These are phyloP conservation scores for Xylariaceae sp. DNA, from an alignment of 2,329 filamentous ascomycete genomes.

Conservation along the genomic window DNA sequence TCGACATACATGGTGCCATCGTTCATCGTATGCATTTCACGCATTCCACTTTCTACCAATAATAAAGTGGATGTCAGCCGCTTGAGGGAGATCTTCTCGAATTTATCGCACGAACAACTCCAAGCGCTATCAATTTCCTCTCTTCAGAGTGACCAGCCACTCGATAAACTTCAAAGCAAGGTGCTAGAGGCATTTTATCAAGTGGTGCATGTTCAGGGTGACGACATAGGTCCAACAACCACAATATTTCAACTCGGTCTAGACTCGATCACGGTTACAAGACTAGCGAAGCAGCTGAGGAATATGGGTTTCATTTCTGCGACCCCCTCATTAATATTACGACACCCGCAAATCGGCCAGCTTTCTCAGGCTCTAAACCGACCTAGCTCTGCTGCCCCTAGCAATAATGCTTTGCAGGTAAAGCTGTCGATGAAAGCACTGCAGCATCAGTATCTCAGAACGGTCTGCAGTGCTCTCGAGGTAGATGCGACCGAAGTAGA, in stretches of 20 bases:
- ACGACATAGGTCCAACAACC: constrained; percentile 58
- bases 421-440: constrained; percentile 69
- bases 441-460: constrained; percentile 64
- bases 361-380: constrained; percentile 50
- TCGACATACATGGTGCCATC: constrained; percentile 92
- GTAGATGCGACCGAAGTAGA: constrained; percentile 65
- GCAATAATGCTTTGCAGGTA: constrained; percentile 51
- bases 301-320: constrained; percentile 65
- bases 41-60: constrained; percentile 82
- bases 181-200: constrained; percentile 62
- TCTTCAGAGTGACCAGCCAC: constrained; percentile 24
- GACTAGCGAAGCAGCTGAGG: constrained; percentile 70
- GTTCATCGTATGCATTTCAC: constrained; percentile 74
- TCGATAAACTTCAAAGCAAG: constrained; percentile 49
- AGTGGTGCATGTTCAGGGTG: constrained; percentile 54
- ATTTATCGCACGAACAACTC: constrained; percentile 65
- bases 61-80: constrained; percentile 85
- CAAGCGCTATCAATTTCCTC: constrained; percentile 58
- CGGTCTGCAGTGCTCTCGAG: constrained; percentile 59
- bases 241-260: constrained; percentile 87
- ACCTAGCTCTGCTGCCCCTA: constrained; percentile 19
- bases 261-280: constrained; percentile 84
- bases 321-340: constrained; percentile 72
- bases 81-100: constrained; percentile 70
- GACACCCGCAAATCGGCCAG: constrained; percentile 59